Evolutionary conservation across 768 basidiomycete species (phyloP), one percentile per base, ranked within the genome.

Genomic region (Paxillus involutus): DNA sequence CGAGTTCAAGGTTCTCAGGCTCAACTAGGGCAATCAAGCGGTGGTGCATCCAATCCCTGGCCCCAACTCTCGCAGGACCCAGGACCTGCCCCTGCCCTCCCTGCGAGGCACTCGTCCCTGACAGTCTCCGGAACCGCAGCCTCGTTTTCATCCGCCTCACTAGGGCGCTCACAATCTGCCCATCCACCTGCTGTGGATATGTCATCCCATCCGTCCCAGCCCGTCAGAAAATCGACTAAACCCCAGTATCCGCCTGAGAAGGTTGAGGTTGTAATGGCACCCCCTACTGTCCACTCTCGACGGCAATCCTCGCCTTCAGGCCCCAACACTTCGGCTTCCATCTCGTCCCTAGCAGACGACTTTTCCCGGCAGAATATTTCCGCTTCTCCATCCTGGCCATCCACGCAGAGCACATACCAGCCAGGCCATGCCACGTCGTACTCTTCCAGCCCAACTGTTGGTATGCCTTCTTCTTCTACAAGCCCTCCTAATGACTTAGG

Each of bases 361-460:
- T 76, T 81, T 51, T 67, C 66, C 39, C 65, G 69, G 36, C 70
- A 75, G 24, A 66, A 57, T n/a, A 63, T 79, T 19, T 71, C 74
- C 21, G 43, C 68, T 12, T 41, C 48, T 29, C 50, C 64, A 7
- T 50, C 64, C 19, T 59, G 55, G n/a, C 30, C 33, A 19, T 8
- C 11, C 16, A 8, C 41, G 17, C 14, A 21, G 16, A 29, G 14
- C 19, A 26, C 9, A 8, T 33, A 41, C 14, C 45, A 53, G 14
- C 17, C 30, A 1, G 21, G 17, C 32, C 9, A 4, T 6, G 24
- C 48, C 47, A 26, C 67, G 62, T 12, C 32, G 68, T 55, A 67
- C 78, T 26, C 77, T 77, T 54, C 61, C 29, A 32, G 5, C 73
- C 19, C 76, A 77, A 47, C 78, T 77, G 30, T 44, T 78, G 64